Evolutionary conservation across 2,329 filamentous ascomycete genomes (phyloP).

Genomic region (Talaromyces albobiverticillius): DNA sequence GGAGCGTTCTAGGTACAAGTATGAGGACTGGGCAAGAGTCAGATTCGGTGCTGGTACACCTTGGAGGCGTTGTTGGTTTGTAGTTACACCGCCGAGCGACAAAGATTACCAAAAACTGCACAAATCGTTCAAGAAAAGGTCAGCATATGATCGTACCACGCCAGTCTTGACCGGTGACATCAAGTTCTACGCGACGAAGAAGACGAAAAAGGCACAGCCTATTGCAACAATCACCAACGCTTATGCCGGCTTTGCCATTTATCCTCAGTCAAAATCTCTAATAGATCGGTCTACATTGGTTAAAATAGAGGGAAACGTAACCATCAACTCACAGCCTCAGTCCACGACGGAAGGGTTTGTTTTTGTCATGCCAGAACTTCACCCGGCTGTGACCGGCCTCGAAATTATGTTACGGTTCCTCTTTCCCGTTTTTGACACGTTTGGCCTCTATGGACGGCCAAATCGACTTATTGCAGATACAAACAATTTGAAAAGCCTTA

Average conservation of each 20-base stretch:
- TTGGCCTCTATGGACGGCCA: constrained; percentile 85
- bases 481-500: constrained; percentile 81
- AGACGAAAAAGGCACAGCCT: constrained; percentile 84
- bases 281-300: constrained; percentile 93
- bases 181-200: constrained; percentile 92
- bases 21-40: constrained; percentile 92
- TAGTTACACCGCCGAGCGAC: constrained; percentile 87
- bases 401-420: constrained; percentile 93
- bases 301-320: constrained; percentile 89
- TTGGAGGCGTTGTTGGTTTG: constrained; percentile 96
- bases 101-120: constrained; percentile 83
- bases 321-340: constrained; percentile 75
- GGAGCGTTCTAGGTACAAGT: constrained; percentile 71
- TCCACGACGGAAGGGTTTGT: constrained; percentile 87
- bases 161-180: constrained; percentile 79
- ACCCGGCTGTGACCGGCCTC: constrained; percentile 87
- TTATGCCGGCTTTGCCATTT: constrained; percentile 91
- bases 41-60: constrained; percentile 93
- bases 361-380: constrained; percentile 94
- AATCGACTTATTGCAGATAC: constrained; percentile 82
- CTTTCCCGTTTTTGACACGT: constrained; percentile 92
- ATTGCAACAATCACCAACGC: constrained; percentile 90
- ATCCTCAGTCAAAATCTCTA: constrained; percentile 88
- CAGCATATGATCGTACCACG: constrained; percentile 73
- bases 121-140: constrained; percentile 78